Percentiles rank a stretch among this genome's conserved stretches.
phyloP scores from a whole-genome alignment of 1,284 basidiomycete genomes.

The Gymnopus androsaceus region DNA sequence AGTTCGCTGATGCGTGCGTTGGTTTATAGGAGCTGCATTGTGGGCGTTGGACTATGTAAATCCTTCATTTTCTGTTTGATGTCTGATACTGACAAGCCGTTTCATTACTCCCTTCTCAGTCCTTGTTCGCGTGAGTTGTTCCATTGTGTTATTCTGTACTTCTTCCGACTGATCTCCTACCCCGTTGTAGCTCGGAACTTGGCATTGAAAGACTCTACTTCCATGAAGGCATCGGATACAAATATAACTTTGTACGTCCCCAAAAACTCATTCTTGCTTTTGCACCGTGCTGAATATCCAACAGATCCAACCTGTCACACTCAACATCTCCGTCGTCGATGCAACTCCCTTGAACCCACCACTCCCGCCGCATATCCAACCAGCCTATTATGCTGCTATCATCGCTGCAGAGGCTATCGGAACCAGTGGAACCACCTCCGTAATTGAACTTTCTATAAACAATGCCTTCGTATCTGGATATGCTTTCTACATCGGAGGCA shows the following conservation, averaged over 20 bases:
- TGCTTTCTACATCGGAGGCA: slow-evolving; percentile 8
- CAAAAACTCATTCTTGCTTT: not conserved
- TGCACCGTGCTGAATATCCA: not conserved
- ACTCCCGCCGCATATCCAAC: slow-evolving; percentile 26
- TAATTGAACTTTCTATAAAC: slow-evolving; percentile 12
- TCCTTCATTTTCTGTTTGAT: no score
- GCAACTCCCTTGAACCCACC: slow-evolving; percentile 21
- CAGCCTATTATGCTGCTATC: slow-evolving; percentile 25
- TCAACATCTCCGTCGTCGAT: slow-evolving; percentile 22
- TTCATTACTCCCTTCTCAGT: no score
- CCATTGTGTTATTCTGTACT: not conserved
- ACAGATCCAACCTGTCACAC: slow-evolving; percentile 27
- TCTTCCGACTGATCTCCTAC: not conserved
- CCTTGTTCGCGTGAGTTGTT: slow-evolving; percentile 50
- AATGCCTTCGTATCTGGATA: slow-evolving; percentile 10
- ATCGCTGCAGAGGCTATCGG: slow-evolving; percentile 28
- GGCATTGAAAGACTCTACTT: slow-evolving; percentile 25
- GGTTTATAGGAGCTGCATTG: slow-evolving; percentile 55
- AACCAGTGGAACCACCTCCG: slow-evolving; percentile 3
- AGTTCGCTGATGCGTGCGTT: not conserved
- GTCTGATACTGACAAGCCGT: no score
- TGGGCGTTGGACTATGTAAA: slow-evolving; percentile 73
- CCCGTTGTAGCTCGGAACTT: slow-evolving; percentile 16
- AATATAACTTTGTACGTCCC: slow-evolving; percentile 26
- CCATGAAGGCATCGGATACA: slow-evolving; percentile 29